Base-by-base conservation (phyloP, 2,329 filamentous ascomycete genomes). In the Aureobasidium sp. region DNA sequence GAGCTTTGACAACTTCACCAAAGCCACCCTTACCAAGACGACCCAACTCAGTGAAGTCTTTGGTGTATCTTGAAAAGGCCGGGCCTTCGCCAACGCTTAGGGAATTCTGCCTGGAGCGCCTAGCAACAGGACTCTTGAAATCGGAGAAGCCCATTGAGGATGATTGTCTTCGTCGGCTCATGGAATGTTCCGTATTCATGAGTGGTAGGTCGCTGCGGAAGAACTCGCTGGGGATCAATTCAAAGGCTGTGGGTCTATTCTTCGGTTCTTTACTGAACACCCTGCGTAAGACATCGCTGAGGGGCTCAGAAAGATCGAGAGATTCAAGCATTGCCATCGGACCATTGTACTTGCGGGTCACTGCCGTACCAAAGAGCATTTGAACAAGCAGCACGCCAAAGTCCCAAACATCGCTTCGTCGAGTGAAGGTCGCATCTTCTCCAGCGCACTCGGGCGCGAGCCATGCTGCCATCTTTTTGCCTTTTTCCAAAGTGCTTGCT, bases 341-440 rank as follows among this genome's bases (percentile, higher is more conserved):
- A 0, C 91, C 95, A 17, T 87, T 86, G 73, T 94, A 93, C 63
- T 87, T 88, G 63, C 87, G 82, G 20, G 88, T 80, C 7, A 91
- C 84, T 66, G 91, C 85, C 37, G 91, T 80, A 2, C 94, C 94
- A 72, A 97, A 93, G 3, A 94, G 83, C 91, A 97, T 97, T 72
- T 99, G 93, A 42, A 96, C 75, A 68, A 97, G 89, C 5, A 97
- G 84, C 34, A 97, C 85, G 5, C 94, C 94, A 69, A 99, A 86
- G 67, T 97, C 90, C 94, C 94, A 99, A 9, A 97, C 84, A 72
- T 97, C 94, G 0, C 91, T 90, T 73, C 96, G 96, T 69, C 76
- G 87, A 80, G 73, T 88, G 63, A 50, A 61, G 1, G 81, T 80
- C 4, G 83, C 70, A 42, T 75, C 70, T 73, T 68, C 83, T 70